Conservation (phyloP, 2,329 filamentous ascomycete species). For the Fusarium camptoceras region DNA sequence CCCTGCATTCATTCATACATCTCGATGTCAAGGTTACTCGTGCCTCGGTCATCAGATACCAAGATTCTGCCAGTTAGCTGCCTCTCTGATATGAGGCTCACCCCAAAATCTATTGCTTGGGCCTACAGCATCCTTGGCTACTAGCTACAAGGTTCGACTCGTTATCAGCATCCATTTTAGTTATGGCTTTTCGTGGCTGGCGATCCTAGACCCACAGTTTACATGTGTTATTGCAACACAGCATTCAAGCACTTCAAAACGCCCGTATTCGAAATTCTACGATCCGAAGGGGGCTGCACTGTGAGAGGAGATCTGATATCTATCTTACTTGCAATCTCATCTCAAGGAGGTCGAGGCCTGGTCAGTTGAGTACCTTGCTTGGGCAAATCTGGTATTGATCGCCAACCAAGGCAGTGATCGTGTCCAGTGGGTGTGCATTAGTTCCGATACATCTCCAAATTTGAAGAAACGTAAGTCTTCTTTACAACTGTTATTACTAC, state of each 20-base stretch:
- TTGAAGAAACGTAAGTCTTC: neutral
- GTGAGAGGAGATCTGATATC: constrained; percentile 20
- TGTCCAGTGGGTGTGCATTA: constrained; percentile 10
- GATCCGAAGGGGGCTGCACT: constrained; percentile 13
- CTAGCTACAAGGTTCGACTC: neutral
- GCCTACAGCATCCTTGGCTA: neutral
- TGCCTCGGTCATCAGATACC: constrained; percentile 3
- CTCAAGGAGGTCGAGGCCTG: constrained; percentile 16
- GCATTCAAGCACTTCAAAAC: constrained; percentile 33
- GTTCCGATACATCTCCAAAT: neutral
- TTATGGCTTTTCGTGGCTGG: constrained; percentile 16
- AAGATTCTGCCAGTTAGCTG: neutral
- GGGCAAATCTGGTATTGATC: constrained; percentile 34
- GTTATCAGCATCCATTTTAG: constrained; percentile 8
- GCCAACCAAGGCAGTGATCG: constrained; percentile 30
- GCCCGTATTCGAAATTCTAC: constrained; percentile 31
- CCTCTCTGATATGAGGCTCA: constrained; percentile 10
- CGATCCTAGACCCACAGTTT: constrained; percentile 25
- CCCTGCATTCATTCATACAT: neutral
- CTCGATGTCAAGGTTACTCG: constrained; percentile 4
- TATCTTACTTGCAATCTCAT: constrained; percentile 6
- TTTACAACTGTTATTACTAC: neutral
- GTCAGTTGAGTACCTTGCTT: constrained; percentile 10
- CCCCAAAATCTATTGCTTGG: constrained; percentile 1
- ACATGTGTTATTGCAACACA: constrained; percentile 38